Evolutionary conservation across 768 basidiomycete species (phyloP), one percentile per base, ranked within the genome.

Genomic region (Calocybe gangraenosa): DNA sequence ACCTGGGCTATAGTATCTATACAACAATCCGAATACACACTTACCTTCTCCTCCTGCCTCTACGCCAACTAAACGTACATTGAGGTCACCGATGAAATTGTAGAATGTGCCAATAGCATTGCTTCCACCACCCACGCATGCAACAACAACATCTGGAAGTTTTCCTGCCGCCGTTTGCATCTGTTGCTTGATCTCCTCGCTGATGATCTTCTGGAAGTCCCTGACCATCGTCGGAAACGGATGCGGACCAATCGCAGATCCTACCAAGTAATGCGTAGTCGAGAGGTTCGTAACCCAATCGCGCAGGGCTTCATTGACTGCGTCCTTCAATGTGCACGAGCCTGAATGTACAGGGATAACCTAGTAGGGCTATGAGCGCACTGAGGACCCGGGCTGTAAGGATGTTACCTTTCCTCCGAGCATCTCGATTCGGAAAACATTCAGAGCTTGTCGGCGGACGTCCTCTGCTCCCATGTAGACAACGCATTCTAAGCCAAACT

Each of bases 381-480:
- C 10, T 17, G 7, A 35, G 19, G 22, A 48, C 32, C 22, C 19
- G 32, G 14, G 19, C 19, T 20, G 22, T 40, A 19, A 37, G 15
- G n/a, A 33, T 47, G 5, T 43, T 19, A 87, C 88, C 71, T 91
- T 93, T 38, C 78, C 96, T 46, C 96, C 96, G 35, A 98, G 76
- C 94, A 99, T 96, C 60, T 86, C 82, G 60, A 98, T 99, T 38
- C 95, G 78, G 79, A 99, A 99, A 18, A 98, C 95, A 68, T 98
- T 99, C 53, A 99, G 65, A 14, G 92, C 92, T 65, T 99, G 96
- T 33, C 96, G 79, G 20, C 92, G 81, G 13, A 97, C 94, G 61
- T 98, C 96, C 65, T 97, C 96, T 19, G 91, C 82, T 41, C 96
- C 96, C 96, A 99, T 99, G 69, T 94, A 99, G 59, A 99, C 78